Evolutionary conservation across 805 yeast genomes (phyloP).

Genomic region (Zygotorulaspora florentina): DNA sequence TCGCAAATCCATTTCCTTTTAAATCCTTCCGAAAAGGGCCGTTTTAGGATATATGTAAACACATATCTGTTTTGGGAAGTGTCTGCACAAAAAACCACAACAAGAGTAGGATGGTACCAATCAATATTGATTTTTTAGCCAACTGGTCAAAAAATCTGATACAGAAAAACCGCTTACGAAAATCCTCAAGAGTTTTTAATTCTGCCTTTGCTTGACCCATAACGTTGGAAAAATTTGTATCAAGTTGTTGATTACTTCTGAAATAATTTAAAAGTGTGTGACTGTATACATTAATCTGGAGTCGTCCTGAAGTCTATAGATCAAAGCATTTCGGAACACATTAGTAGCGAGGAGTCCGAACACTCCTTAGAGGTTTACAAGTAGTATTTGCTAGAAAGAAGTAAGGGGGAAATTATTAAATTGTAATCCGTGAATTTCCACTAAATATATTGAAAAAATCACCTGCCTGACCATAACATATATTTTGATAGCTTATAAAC

Average conservation of each 20-base stretch:
- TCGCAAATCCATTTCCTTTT: background rate
- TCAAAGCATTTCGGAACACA: too few relatives aligned
- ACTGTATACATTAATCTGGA: too few relatives aligned
- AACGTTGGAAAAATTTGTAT: background rate
- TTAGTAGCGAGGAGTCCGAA: too few relatives aligned
- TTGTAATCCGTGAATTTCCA: too few relatives aligned
- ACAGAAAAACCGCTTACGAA: background rate
- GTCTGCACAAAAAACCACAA: conserved; percentile 1
- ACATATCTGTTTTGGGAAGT: background rate
- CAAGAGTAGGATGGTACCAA: background rate
- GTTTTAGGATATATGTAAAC: background rate
- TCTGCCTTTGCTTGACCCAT: background rate
- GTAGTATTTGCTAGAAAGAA: too few relatives aligned
- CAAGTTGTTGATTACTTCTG: too few relatives aligned
- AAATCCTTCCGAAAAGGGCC: background rate
- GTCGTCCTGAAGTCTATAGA: too few relatives aligned
- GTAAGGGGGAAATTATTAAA: too few relatives aligned
- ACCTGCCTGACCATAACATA: background rate
- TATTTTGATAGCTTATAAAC: background rate
- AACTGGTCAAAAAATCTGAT: conserved; percentile 2
- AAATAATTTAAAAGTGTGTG: too few relatives aligned
- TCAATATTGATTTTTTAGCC: background rate
- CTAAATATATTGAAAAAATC: too few relatives aligned
- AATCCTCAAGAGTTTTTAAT: background rate
- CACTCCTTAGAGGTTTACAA: too few relatives aligned